Percentiles rank a stretch among this genome's conserved stretches.
phyloP scores from a whole-genome alignment of 2,329 filamentous ascomycete genomes.

The Cryoendolithus antarcticus region DNA sequence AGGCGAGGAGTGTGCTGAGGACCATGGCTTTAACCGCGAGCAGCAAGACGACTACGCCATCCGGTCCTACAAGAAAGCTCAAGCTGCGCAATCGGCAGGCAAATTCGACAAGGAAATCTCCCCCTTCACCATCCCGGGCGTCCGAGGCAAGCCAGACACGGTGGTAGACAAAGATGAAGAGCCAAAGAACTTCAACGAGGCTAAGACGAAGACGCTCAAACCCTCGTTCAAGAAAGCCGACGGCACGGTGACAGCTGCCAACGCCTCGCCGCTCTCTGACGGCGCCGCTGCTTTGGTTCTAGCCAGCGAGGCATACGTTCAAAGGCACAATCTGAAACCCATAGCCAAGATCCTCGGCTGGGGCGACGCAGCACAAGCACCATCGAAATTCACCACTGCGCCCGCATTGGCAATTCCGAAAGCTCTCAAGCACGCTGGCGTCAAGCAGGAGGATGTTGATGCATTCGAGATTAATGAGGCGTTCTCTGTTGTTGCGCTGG shows the following conservation, averaged over 20 bases:
- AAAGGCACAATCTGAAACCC: conserved; percentile 81
- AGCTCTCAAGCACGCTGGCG: conserved; percentile 84
- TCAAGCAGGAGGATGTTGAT: conserved; percentile 67
- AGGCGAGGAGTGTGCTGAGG: conserved; percentile 80
- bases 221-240: conserved; percentile 62
- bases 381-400: conserved; percentile 90
- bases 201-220: conserved; percentile 43
- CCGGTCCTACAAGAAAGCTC: conserved; percentile 84
- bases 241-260: conserved; percentile 89
- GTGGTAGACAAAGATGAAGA: conserved; percentile 81
- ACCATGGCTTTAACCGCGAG: conserved; percentile 70
- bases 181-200: conserved; percentile 66
- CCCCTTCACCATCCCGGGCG: conserved; percentile 75
- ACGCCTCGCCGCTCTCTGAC: conserved; percentile 92
- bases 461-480: conserved; percentile 99
- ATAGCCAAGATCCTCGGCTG: conserved; percentile 95
- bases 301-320: conserved; percentile 85
- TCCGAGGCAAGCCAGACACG: conserved; percentile 77
- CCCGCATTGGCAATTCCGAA: conserved; percentile 92
- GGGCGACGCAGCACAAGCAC: conserved; percentile 85
- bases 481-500: conserved; percentile 90
- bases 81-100: conserved; percentile 69
- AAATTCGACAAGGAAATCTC: conserved; percentile 77
- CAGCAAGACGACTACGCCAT: conserved; percentile 95
- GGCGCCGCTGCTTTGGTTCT: conserved; percentile 86